A percentile compares a stretch with the other conserved stretches of the same genome.
phyloP scores from a whole-genome alignment of 768 basidiomycete species.

The Termitomyces sp. region DNA sequence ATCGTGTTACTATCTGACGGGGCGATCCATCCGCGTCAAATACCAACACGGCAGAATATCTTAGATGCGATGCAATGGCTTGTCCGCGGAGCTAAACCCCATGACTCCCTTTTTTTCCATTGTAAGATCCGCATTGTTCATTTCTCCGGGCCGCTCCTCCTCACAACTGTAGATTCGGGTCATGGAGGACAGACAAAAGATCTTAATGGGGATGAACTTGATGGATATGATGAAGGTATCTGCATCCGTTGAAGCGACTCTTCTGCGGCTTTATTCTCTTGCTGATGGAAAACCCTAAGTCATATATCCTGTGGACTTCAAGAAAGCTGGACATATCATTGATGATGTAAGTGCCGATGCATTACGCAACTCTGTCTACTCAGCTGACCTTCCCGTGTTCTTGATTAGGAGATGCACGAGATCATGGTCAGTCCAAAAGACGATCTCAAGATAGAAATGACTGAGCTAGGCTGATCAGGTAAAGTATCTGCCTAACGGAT shows the following conservation, averaged over 20 bases:
- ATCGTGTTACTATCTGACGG: conserved; percentile 71
- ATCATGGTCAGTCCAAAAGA: conserved; percentile 32
- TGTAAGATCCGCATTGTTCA: conserved; percentile 30
- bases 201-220: conserved; percentile 67
- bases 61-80: conserved; percentile 52
- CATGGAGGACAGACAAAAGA: conserved; percentile 93
- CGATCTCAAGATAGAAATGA: neutral
- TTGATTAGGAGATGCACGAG: conserved; percentile 38
- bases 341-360: conserved; percentile 43
- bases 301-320: conserved; percentile 88
- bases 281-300: conserved; percentile 30
- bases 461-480: conserved; percentile 22
- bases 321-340: conserved; percentile 68
- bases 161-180: conserved; percentile 60
- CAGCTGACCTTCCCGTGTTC: neutral
- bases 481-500: conserved; percentile 38
- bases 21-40: conserved; percentile 29
- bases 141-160: neutral
- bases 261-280: neutral
- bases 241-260: neutral
- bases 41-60: conserved; percentile 43
- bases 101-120: conserved; percentile 78
- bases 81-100: conserved; percentile 56
- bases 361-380: neutral
- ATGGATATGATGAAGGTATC: conserved; percentile 77